Conservation (phyloP, 2,329 filamentous ascomycete species). For the Coleophoma cylindrospora region DNA sequence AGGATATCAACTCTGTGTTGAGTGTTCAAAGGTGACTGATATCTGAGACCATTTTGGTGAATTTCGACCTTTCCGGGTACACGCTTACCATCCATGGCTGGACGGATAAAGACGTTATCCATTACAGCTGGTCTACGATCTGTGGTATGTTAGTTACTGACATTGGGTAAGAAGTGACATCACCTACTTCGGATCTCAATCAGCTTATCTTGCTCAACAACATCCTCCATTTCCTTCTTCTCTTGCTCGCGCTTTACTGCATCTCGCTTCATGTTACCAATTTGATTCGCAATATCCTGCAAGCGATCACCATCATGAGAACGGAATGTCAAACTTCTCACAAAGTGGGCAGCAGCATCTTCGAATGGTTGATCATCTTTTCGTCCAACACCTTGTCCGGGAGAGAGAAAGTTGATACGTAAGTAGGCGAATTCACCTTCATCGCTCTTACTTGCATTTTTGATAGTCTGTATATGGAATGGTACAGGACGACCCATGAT, state of each 20-base stretch:
- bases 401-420: conserved; percentile 94
- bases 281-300: conserved; percentile 85
- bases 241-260: conserved; percentile 90
- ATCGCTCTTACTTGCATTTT: conserved; percentile 96
- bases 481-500: conserved; percentile 97
- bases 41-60: conserved; percentile 97
- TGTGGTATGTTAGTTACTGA: conserved; percentile 40
- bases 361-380: conserved; percentile 99
- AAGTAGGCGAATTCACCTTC: conserved; percentile 92
- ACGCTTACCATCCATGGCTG: conserved; percentile 93
- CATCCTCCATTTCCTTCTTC: conserved; percentile 99
- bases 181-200: conserved; percentile 83
- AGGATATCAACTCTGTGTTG: conserved; percentile 87
- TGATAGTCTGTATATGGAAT: conserved; percentile 97
- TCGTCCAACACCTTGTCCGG: conserved; percentile 91
- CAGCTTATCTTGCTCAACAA: conserved; percentile 97
- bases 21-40: conserved; percentile 74
- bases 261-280: conserved; percentile 94
- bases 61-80: conserved; percentile 95
- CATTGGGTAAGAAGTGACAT: neutral
- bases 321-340: conserved; percentile 90
- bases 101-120: conserved; percentile 92
- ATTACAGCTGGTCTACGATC: conserved; percentile 85
- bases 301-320: conserved; percentile 87
- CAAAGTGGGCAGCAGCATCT: conserved; percentile 91